Base-by-base conservation (phyloP, 192 early-diverging fungal species). In the Coemansia sp. region DNA sequence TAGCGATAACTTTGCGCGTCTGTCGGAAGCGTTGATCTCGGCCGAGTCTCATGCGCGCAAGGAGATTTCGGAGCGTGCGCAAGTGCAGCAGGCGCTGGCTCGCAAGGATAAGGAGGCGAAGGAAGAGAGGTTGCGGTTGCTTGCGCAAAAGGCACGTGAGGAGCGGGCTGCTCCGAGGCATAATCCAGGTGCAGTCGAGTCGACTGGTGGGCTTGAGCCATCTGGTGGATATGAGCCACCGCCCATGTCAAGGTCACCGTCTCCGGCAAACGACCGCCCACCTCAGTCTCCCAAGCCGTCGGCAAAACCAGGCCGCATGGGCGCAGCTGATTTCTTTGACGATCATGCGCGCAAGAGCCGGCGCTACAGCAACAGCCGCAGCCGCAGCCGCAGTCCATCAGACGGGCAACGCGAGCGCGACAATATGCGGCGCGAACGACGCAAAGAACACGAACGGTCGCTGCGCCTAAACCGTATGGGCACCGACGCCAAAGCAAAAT, bases 1-100 rank as follows among this genome's bases (percentile, higher is more conserved):
- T 55, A 96, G 93, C 73, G 93, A 99, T 67, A 94, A 95, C 59
- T 99, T 99, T 87, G 94, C 96, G 18, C 93, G 92, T 64, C 84
- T 99, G 9, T 88, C 95, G 3, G 96, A 99, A 71, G 95, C 97
- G 2, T 83, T 99, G 27, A 90, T 85, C 32, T 87, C 95, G 50
- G 96, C 96, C 14, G 93, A 98, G 63, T 85, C 92, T 13, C 93
- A 97, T 66, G 94, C 95, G 20, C 88, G 95, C 35, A 91, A 93
- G 43, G 96, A 98, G 75, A 96, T 99, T 11, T 81, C 88, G 60
- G 89, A 96, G 70, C 88, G 97, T 48, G 88, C 87, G 16, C 83
- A 94, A 54, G 93, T 98, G 88, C 88, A 93, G 69, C 85, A 93
- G 43, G 95, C 93, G 61, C 73, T 99, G 29, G 94, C 94, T 6